Base-by-base conservation (phyloP, 805 yeast genomes). In the Yamadazyma kitorensis region DNA sequence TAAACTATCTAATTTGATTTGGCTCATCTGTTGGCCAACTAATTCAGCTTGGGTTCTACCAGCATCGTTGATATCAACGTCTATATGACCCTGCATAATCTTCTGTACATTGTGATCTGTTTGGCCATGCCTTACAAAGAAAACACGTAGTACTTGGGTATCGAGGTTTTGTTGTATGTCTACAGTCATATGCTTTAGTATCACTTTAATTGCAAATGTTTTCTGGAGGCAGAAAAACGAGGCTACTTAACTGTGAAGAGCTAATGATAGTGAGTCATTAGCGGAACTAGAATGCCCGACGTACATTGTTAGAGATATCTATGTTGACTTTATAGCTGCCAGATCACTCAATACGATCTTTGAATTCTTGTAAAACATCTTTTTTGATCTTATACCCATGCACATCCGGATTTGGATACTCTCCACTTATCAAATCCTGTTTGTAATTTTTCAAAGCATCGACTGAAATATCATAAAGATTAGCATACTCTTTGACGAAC, bases 121-220 rank as follows among this genome's bases (percentile, higher is more conserved):
- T 54, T 83, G 93, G 1, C 95, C 96, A 48, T 86, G 96, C 49
- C 96, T 74, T 4, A 86, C 75, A 4, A 86, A 55, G 44, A 82
- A 80, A 3, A 84, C 48, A 17, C 84, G 61, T 2, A 76, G 52
- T 6, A 57, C 45, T 4, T 54, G 43, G 3, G 56, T 48, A 43
- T 70, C 68, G 2, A 47, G 45, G 45, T 72, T 74, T 24, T 52
- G 35, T 21, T 38, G 25, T 17, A 51, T 39, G 16, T 46, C 52
- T 17, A 44, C 34, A 6, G 55, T 51, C 55, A 51, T 51, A 12
- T 21, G 10, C 10, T 20, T 20, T 7, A 7, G 10, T 7, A 10
- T 20, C 9, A 20, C 7, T 20, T 20, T 20, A 10, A 10, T 7
- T 20, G 22, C 22, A 10, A 20, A 20, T 20, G 7, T 20, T 20